These are phyloP conservation scores for Trichophyton simii DNA, from an alignment of 2,329 filamentous ascomycete species.

Conservation along the genomic window DNA sequence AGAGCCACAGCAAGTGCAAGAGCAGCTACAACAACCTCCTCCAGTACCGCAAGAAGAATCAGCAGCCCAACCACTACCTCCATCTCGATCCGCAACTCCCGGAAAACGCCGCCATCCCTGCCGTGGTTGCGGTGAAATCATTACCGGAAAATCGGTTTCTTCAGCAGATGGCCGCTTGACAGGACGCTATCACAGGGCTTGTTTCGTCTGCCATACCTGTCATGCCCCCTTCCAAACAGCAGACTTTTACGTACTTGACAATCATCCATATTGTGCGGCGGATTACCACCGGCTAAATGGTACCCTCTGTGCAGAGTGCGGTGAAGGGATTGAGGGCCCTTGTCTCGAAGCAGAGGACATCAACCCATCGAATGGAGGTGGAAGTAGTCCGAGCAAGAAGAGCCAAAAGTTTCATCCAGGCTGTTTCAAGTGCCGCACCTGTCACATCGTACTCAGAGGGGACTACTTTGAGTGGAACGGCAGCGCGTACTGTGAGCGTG, in stretches of 20 bases:
- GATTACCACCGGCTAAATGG: slow-evolving; percentile 90
- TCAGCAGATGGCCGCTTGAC: slow-evolving; percentile 85
- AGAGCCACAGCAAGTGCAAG: slow-evolving; percentile 2
- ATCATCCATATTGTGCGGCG: slow-evolving; percentile 77
- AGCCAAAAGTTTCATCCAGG: slow-evolving; percentile 66
- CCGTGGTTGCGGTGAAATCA: slow-evolving; percentile 65
- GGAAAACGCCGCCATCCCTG: slow-evolving; percentile 44
- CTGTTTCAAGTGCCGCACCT: slow-evolving; percentile 72
- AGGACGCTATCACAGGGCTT: slow-evolving; percentile 87
- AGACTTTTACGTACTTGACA: slow-evolving; percentile 82
- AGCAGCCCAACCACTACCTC: background rate
- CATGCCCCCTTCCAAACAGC: slow-evolving; percentile 66
- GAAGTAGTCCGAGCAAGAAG: background rate
- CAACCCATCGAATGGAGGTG: background rate
- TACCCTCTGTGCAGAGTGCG: slow-evolving; percentile 69
- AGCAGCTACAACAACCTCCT: background rate
- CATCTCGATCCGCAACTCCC: slow-evolving; percentile 3
- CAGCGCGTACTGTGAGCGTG: slow-evolving; percentile 70
- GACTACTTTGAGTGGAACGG: slow-evolving; percentile 88
- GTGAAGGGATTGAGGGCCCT: slow-evolving; percentile 79
- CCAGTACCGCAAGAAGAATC: slow-evolving; percentile 5
- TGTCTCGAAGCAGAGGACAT: slow-evolving; percentile 68
- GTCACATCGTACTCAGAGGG: slow-evolving; percentile 57
- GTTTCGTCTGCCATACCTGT: slow-evolving; percentile 85
- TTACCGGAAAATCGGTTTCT: slow-evolving; percentile 83